phyloP scores from a whole-genome alignment of 768 basidiomycete species.

The Rubroboletus pulcherrimus region DNA sequence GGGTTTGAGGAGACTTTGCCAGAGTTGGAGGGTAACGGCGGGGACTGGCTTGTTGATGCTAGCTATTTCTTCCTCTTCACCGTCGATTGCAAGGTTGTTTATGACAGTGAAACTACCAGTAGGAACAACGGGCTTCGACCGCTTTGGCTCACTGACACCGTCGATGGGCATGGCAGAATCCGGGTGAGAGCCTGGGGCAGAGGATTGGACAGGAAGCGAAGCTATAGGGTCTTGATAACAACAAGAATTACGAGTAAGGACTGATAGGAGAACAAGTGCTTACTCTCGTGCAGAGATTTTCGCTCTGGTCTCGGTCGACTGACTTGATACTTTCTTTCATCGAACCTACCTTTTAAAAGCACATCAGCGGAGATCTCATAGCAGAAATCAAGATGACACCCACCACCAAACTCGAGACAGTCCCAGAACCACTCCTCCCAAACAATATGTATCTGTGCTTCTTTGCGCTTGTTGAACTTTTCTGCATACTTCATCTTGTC shows the following conservation, averaged over 20 bases:
- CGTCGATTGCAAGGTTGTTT: slow-evolving; percentile 19
- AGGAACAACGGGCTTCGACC: slow-evolving; percentile 10
- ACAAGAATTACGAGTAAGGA: not conserved
- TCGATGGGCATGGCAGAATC: slow-evolving; percentile 11
- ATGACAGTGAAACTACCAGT: slow-evolving; percentile 19
- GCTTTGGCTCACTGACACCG: slow-evolving; percentile 19
- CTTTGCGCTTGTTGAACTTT: slow-evolving; percentile 65
- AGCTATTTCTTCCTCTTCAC: slow-evolving; percentile 53
- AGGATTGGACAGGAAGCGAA: slow-evolving; percentile 13
- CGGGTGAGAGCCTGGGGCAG: slow-evolving; percentile 12
- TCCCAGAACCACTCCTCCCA: slow-evolving; percentile 99
- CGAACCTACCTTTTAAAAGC: slow-evolving; percentile 49
- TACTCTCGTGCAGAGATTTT: slow-evolving; percentile 31
- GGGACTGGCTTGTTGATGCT: slow-evolving; percentile 57
- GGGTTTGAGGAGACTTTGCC: slow-evolving; percentile 63
- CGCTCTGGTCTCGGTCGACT: slow-evolving; percentile 58
- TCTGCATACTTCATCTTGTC: slow-evolving; percentile 79
- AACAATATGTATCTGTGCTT: slow-evolving; percentile 72
- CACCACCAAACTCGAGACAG: slow-evolving; percentile 71
- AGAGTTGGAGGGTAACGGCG: slow-evolving; percentile 60
- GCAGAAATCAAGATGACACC: slow-evolving; percentile 8
- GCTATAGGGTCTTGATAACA: slow-evolving; percentile 9
- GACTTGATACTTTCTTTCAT: slow-evolving; percentile 59
- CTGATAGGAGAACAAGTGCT: not conserved
- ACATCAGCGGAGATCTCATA: not conserved